Percentiles rank a stretch among this genome's conserved stretches.
phyloP scores from a whole-genome alignment of 139 green algal species.

The Tetradesmus obliquus region DNA sequence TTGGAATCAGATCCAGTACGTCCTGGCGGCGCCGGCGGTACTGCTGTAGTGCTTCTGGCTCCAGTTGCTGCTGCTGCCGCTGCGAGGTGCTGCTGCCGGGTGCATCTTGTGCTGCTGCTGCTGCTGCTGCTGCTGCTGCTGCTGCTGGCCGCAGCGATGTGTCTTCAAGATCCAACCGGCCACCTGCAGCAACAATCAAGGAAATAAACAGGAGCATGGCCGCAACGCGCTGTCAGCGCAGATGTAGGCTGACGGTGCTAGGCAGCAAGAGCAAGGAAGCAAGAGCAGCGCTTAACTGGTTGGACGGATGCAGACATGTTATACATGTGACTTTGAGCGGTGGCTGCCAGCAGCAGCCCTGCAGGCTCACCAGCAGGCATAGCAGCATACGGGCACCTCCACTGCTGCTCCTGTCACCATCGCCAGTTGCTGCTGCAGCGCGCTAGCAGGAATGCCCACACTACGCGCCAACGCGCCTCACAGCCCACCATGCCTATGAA shows the following conservation, averaged over 20 bases:
- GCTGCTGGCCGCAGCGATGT: conserved; percentile 9
- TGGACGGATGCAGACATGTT: not conserved
- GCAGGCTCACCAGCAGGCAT: no score
- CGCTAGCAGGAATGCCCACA: no score
- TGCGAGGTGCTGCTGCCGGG: not conserved
- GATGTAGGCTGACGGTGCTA: no score
- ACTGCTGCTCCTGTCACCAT: no score
- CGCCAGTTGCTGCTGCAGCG: no score
- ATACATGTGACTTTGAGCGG: not conserved
- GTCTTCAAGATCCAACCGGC: conserved; percentile 19
- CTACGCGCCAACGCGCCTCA: no score
- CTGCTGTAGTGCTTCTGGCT: conserved; percentile 40
- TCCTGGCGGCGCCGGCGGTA: conserved; percentile 72
- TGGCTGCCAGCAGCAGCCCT: no score
- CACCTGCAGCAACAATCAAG: conserved; percentile 24
- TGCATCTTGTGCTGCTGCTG: conserved; percentile 12
- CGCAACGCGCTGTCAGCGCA: no score
- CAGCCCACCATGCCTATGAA: no score
- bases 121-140: conserved; percentile 37
- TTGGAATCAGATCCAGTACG: conserved; percentile 64
- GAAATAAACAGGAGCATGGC: not conserved
- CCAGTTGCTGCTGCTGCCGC: conserved; percentile 32
- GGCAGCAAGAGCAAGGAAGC: no score
- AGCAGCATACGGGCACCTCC: no score
- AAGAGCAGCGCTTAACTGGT: not conserved